phyloP scores from a whole-genome alignment of 192 early-diverging fungal genomes.

The Dimargaris cristalligena region DNA sequence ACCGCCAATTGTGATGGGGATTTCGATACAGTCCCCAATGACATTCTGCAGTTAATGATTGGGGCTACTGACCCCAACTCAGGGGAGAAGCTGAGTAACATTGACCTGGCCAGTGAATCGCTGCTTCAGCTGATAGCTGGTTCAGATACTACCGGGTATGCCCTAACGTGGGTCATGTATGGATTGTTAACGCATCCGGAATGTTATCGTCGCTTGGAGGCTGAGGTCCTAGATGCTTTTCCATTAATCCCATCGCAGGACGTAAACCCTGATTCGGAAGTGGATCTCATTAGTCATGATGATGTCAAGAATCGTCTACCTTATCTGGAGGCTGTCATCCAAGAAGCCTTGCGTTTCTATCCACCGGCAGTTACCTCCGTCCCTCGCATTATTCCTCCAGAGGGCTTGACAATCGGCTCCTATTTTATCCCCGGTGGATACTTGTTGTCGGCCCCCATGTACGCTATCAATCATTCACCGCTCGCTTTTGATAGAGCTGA shows the following conservation, averaged over 20 bases:
- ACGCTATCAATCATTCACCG: not conserved
- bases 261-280: not conserved
- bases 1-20: too few relatives aligned
- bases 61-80: too few relatives aligned
- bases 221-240: conserved; percentile 17
- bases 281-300: not conserved
- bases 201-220: conserved; percentile 13
- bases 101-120: conserved; percentile 19
- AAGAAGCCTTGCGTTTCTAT: conserved; percentile 25
- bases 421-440: not conserved
- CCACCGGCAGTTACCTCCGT: conserved; percentile 22
- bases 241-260: conserved; percentile 9
- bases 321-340: conserved; percentile 21
- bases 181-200: conserved; percentile 19
- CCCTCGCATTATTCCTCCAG: conserved; percentile 19
- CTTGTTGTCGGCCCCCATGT: not conserved
- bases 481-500: not conserved
- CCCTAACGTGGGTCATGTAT: conserved; percentile 20
- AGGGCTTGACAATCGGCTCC: conserved; percentile 7
- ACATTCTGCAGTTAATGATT: conserved; percentile 25
- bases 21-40: conserved; percentile 14
- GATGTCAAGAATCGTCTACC: conserved; percentile 9
- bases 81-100: too few relatives aligned
- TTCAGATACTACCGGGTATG: conserved; percentile 28
- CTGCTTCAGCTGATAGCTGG: conserved; percentile 20